These are phyloP conservation scores for Talaromyces piceae DNA, from an alignment of 2,329 filamentous ascomycete genomes.

Conservation along the genomic window DNA sequence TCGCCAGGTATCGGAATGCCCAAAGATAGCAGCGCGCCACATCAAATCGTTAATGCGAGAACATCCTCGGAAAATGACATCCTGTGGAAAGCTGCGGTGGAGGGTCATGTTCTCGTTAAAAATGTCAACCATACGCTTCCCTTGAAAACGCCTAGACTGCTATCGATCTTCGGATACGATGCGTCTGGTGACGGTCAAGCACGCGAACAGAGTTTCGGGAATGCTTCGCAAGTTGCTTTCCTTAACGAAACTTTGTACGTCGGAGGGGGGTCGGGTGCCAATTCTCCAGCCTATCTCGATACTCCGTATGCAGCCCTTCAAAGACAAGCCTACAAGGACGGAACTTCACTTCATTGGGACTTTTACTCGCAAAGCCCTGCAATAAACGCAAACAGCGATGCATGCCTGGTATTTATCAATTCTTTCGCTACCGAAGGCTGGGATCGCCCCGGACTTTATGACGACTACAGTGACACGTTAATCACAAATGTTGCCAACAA, in stretches of 20 bases:
- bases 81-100: conserved; percentile 27
- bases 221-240: conserved; percentile 17
- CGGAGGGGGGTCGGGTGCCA: conserved; percentile 46
- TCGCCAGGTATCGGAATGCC: background rate
- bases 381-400: conserved; percentile 30
- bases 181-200: conserved; percentile 20
- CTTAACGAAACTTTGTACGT: conserved; percentile 43
- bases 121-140: conserved; percentile 52
- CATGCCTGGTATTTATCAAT: conserved; percentile 1
- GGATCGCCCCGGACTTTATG: background rate
- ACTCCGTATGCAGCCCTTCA: conserved; percentile 51
- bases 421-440: background rate
- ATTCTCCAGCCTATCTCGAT: conserved; percentile 41
- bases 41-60: conserved; percentile 14
- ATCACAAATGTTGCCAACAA: background rate
- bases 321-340: conserved; percentile 47
- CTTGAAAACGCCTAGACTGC: conserved; percentile 40
- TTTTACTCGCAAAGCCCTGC: conserved; percentile 43
- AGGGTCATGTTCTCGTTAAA: conserved; percentile 59
- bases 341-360: conserved; percentile 54
- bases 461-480: background rate
- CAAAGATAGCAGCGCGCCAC: background rate
- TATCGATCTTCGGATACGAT: conserved; percentile 60
- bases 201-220: conserved; percentile 26
- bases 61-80: conserved; percentile 2